These are phyloP conservation scores for Lodderomyces pseudojiufengensis DNA, from an alignment of 1,139 yeast species.

Conservation along the genomic window DNA sequence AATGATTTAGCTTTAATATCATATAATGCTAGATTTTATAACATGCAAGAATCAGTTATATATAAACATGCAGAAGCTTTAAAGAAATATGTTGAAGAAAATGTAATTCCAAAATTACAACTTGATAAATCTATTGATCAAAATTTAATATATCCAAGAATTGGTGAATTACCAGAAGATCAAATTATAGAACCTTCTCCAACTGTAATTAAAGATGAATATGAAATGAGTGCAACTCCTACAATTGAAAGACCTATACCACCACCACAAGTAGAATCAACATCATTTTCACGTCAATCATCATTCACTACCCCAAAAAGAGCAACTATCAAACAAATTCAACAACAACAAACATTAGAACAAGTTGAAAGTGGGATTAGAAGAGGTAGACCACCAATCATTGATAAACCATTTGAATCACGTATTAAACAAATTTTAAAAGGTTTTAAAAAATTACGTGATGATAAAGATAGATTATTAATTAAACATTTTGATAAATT, in stretches of 20 bases:
- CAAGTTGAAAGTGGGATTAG: slow-evolving; percentile 56
- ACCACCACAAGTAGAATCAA: slow-evolving; percentile 6
- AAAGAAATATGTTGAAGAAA: slow-evolving; percentile 56
- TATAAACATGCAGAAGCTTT: slow-evolving; percentile 70
- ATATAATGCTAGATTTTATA: slow-evolving; percentile 87
- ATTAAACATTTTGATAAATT: slow-evolving; percentile 72
- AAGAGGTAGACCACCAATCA: slow-evolving; percentile 94
- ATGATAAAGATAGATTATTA: slow-evolving; percentile 45
- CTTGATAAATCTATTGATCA: slow-evolving; percentile 40
- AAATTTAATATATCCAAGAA: slow-evolving; percentile 56
- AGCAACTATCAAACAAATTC: background rate
- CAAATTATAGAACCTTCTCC: slow-evolving; percentile 2
- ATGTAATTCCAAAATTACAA: slow-evolving; percentile 52
- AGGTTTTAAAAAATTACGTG: slow-evolving; percentile 69
- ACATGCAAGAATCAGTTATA: slow-evolving; percentile 63
- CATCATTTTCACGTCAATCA: slow-evolving; percentile 6
- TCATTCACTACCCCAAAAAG: slow-evolving; percentile 2
- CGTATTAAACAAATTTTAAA: slow-evolving; percentile 84
- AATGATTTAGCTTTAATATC: slow-evolving; percentile 77
- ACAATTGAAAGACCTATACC: slow-evolving; percentile 8
- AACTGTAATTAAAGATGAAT: slow-evolving; percentile 9
- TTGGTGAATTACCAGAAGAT: slow-evolving; percentile 71
- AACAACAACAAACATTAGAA: slow-evolving; percentile 2
- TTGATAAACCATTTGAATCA: slow-evolving; percentile 91
- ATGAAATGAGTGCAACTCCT: slow-evolving; percentile 14